Percentiles rank a stretch among this genome's conserved stretches.
Conservation (phyloP, 2,329 filamentous ascomycete species). For the Elsinoe fawcettii region DNA sequence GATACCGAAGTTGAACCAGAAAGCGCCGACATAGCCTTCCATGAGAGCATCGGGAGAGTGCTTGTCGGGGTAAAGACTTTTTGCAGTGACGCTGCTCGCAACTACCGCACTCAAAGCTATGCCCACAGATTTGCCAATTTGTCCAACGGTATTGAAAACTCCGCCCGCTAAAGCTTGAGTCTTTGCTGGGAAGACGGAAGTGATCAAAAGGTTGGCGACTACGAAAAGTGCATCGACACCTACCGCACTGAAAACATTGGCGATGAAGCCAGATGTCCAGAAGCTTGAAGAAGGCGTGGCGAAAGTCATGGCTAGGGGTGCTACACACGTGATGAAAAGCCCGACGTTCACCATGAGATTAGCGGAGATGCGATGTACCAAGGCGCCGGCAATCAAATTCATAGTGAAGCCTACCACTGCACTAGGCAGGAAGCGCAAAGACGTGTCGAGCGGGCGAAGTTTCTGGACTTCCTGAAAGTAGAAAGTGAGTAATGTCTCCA, state of each 20-base stretch:
- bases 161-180: constrained; percentile 40
- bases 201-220: constrained; percentile 38
- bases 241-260: constrained; percentile 37
- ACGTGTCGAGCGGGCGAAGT: constrained; percentile 29
- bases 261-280: constrained; percentile 41
- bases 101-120: constrained; percentile 34
- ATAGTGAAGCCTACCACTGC: constrained; percentile 34
- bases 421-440: constrained; percentile 38
- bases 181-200: constrained; percentile 33
- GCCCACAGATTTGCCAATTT: constrained; percentile 37
- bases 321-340: constrained; percentile 30
- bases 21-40: constrained; percentile 36
- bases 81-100: constrained; percentile 25
- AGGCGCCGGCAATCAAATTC: constrained; percentile 40
- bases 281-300: constrained; percentile 40
- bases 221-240: constrained; percentile 40
- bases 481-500: constrained; percentile 35
- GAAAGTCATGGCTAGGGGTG: constrained; percentile 41
- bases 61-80: constrained; percentile 24
- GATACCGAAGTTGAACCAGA: constrained; percentile 36
- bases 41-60: constrained; percentile 31
- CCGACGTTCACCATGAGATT: constrained; percentile 37
- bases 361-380: constrained; percentile 40
- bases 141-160: constrained; percentile 39
- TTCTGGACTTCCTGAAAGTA: constrained; percentile 38